Conservation (phyloP, 257 asterid genomes). For the Primulina huaijiensis region DNA sequence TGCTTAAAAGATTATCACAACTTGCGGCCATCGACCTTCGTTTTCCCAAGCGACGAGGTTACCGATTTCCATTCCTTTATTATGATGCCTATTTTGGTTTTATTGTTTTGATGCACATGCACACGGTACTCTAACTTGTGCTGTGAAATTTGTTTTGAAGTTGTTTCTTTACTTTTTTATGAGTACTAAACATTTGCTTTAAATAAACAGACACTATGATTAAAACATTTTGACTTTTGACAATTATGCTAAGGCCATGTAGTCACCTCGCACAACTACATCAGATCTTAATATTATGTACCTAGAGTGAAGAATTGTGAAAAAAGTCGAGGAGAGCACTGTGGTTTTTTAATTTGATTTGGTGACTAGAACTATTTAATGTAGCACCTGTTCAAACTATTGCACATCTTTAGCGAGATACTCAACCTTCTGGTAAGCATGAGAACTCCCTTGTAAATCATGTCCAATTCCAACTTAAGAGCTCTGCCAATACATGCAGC, state of each 20-base stretch:
- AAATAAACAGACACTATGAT: no score
- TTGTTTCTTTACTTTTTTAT: background rate
- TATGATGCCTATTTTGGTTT: conserved; percentile 12
- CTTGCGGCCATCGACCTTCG: conserved; percentile 89
- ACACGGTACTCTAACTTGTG: conserved; percentile 14
- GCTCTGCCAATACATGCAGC: no score
- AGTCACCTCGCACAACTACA: background rate
- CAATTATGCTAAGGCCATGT: background rate
- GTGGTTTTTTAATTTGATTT: no score
- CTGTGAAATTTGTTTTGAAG: conserved; percentile 6
- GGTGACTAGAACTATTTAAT: no score
- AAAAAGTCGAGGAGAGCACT: no score
- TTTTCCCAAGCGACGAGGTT: conserved; percentile 95
- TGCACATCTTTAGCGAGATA: no score
- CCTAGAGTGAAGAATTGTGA: no score
- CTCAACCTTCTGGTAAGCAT: no score
- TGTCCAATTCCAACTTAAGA: no score
- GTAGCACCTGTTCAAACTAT: no score
- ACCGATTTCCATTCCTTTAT: conserved; percentile 12
- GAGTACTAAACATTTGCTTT: background rate
- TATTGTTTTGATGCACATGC: background rate
- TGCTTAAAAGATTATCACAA: conserved; percentile 85
- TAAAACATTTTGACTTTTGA: no score
- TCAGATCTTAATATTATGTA: background rate
- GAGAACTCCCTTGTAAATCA: no score